Evolutionary conservation across 1,284 basidiomycete species (phyloP), one percentile per base, ranked within the genome.

Genomic region (Leccinum pachyderme): DNA sequence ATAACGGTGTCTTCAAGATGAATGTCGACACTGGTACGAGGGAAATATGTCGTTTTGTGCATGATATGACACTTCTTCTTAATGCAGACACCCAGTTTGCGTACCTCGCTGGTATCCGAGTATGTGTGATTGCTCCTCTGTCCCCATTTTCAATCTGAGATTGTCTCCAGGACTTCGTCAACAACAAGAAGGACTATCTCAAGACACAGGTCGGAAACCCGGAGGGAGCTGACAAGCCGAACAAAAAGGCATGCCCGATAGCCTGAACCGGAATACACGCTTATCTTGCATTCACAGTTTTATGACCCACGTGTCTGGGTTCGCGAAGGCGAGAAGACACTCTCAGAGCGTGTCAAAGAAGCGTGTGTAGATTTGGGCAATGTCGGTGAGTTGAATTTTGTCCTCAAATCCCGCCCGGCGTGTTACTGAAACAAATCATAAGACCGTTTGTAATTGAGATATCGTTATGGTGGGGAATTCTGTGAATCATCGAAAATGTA

Each of bases 221-320:
- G 50, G 94, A 97, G 22, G 93, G 92, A 45, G 71, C 84, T 27
- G 93, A 96, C 77, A 95, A 95, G 81, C 95, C 95, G 60, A 97
- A 97, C 86, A 97, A 98, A 90, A 98, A 97, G 87, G 88, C 87
- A 55, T 67, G 61, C 22, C 24, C 22, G 5, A 31, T 28, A 5
- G 6, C 24, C 6, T n/a, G 49, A 45, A 12, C 31, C 13, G 27
- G 27, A 46, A 4, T n/a, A 46, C 25, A 13, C 0, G 18, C 51
- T 47, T 28, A 59, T 12, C 3, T 28, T 9, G n/a, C 9, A 18
- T 33, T 18, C 12, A 27, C 61, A 91, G 88, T 89, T 74, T 79
- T 95, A 95, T 76, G 93, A 95, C 75, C 93, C 93, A 55, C 92
- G 95, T 81, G 90, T 96, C 60, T 98, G 95, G 95, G 91, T 98